Percentiles rank a stretch among this genome's conserved stretches.
These are phyloP conservation scores for Harringtonia aguacate DNA, from an alignment of 2,329 filamentous ascomycete species.

Conservation along the genomic window DNA sequence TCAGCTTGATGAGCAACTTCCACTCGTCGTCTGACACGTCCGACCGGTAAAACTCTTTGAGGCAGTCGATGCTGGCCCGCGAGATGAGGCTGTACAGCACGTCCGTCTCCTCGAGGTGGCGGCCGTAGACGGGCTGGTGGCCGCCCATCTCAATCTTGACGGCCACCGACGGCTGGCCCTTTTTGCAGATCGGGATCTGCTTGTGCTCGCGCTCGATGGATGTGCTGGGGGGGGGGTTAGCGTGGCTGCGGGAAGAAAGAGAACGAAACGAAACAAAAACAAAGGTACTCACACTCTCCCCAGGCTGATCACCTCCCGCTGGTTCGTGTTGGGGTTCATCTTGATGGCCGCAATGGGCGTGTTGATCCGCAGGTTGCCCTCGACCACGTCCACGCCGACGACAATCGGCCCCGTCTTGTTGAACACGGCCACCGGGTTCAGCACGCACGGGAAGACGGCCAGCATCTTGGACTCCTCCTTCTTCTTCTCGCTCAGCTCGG, in stretches of 20 bases:
- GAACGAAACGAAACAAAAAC: not conserved
- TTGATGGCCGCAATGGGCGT: conserved; percentile 86
- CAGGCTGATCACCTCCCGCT: conserved; percentile 73
- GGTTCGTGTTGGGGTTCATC: conserved; percentile 64
- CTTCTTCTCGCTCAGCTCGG: conserved; percentile 73
- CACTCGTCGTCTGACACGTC: conserved; percentile 91
- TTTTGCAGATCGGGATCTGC: conserved; percentile 82
- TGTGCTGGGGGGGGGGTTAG: conserved; percentile 53
- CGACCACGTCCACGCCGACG: conserved; percentile 88
- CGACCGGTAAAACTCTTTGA: conserved; percentile 89
- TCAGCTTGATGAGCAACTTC: conserved; percentile 88
- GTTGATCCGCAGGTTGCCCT: conserved; percentile 75
- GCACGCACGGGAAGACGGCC: conserved; percentile 91
- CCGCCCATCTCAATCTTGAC: conserved; percentile 93
- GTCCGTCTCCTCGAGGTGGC: conserved; percentile 89
- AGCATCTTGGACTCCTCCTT: conserved; percentile 94
- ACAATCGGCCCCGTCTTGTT: conserved; percentile 97
- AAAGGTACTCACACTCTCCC: conserved; percentile 78
- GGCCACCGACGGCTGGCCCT: conserved; percentile 92
- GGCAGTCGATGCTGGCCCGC: conserved; percentile 77
- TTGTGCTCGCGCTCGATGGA: conserved; percentile 98
- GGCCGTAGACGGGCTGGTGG: conserved; percentile 88
- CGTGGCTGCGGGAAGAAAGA: conserved; percentile 1
- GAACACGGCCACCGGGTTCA: conserved; percentile 85
- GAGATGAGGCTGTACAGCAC: conserved; percentile 80